Percentiles rank a stretch among this genome's conserved stretches.
phyloP scores from a whole-genome alignment of 1,284 basidiomycete species.

The Prillingera fragicola region DNA sequence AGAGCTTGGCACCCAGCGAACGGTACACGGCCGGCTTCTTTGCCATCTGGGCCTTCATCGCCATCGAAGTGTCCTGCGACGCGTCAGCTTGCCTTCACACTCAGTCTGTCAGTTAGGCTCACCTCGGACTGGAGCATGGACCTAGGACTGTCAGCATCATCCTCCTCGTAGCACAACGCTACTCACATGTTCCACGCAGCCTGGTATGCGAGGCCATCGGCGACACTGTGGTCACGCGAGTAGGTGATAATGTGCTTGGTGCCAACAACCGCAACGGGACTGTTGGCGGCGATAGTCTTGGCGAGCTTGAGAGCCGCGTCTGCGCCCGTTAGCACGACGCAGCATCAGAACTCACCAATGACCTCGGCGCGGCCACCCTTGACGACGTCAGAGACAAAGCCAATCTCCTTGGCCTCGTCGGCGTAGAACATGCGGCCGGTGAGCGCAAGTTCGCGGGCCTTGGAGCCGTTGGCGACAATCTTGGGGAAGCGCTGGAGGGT shows the following conservation, averaged over 20 bases:
- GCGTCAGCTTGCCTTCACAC: too few species aligned
- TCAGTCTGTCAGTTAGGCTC: too few species aligned
- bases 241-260: conserved; percentile 65
- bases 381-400: conserved; percentile 71
- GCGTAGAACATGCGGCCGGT: conserved; percentile 69
- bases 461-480: conserved; percentile 69
- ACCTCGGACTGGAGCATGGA: conserved; percentile 61
- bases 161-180: neutral
- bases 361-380: conserved; percentile 59
- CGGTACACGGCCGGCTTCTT: conserved; percentile 44
- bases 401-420: conserved; percentile 64
- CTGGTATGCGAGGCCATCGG: conserved; percentile 73
- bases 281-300: conserved; percentile 64
- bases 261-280: conserved; percentile 70
- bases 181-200: conserved; percentile 63
- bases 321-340: conserved; percentile 17
- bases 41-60: conserved; percentile 48
- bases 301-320: conserved; percentile 64
- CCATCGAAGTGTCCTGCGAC: conserved; percentile 49
- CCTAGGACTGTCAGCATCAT: conserved; percentile 18
- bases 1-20: conserved; percentile 14
- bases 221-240: conserved; percentile 53
- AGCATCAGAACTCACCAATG: conserved; percentile 29
- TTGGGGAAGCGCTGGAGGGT: conserved; percentile 80
- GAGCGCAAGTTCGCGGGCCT: conserved; percentile 73